Percentiles rank a stretch among this genome's conserved stretches.
phyloP scores from a whole-genome alignment of 768 basidiomycete species.

The Clavaria fumosa region DNA sequence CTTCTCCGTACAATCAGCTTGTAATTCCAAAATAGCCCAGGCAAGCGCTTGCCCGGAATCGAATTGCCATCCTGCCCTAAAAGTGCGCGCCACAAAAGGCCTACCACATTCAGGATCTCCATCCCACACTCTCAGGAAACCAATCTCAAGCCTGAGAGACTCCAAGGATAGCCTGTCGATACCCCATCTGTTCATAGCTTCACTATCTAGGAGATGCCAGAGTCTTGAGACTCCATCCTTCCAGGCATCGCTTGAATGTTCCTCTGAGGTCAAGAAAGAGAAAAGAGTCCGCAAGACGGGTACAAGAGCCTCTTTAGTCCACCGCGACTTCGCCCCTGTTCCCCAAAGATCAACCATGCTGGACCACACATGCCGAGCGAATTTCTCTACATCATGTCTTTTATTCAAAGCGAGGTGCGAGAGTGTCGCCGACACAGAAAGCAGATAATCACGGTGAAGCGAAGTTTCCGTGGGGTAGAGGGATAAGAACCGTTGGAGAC shows the following conservation, averaged over 20 bases:
- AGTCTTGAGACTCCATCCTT: constrained; percentile 34
- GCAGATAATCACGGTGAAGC: constrained; percentile 61
- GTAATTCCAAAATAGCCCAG: constrained; percentile 69
- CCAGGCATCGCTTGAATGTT: constrained; percentile 21
- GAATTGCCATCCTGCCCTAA: constrained; percentile 63
- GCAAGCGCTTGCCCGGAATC: constrained; percentile 50
- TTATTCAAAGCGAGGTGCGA: constrained; percentile 68
- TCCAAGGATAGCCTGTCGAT: constrained; percentile 51
- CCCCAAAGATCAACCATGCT: constrained; percentile 57
- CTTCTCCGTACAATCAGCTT: constrained; percentile 61
- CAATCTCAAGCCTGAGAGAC: constrained; percentile 40
- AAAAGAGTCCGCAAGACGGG: constrained; percentile 58
- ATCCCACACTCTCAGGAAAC: constrained; percentile 10
- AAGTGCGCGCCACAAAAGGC: constrained; percentile 45
- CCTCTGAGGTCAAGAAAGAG: constrained; percentile 42
- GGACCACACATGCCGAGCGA: constrained; percentile 51
- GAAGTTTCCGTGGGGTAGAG: constrained; percentile 60
- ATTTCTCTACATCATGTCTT: constrained; percentile 37
- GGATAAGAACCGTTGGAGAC: constrained; percentile 39
- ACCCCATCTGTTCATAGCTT: constrained; percentile 50
- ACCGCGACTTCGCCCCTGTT: constrained; percentile 48
- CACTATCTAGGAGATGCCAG: constrained; percentile 41
- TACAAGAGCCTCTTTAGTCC: constrained; percentile 65
- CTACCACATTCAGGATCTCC: constrained; percentile 10
- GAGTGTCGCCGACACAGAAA: constrained; percentile 51